Evolutionary conservation across 2,329 filamentous ascomycete genomes (phyloP), one percentile per base, ranked within the genome.

Genomic region (Fusarium longipes): DNA sequence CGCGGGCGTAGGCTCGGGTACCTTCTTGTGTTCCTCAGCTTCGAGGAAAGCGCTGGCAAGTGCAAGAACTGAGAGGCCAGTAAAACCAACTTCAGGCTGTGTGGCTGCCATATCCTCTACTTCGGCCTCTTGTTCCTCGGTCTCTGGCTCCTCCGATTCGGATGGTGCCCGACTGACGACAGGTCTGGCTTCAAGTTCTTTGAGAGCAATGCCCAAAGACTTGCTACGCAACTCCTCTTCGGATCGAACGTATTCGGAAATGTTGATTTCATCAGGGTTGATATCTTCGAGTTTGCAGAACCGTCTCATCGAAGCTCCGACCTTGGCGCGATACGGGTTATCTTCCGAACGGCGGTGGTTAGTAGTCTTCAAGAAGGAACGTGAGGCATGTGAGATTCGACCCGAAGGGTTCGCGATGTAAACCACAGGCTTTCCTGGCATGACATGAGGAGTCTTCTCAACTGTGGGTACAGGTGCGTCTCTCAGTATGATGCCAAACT

Each of bases 401-500:
- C 84, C 83, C 15, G 79, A 79, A 4, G 82, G 80, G 30, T 78
- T 77, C 22, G 82, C 81, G 49, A 86, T 78, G 57, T 82, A 82
- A 25, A 86, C 82, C 7, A 86, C 75, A 6, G 85, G 83, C 48
- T 79, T 80, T 29, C 80, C 78, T 12, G 82, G 82, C 58, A 83
- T 80, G 47, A 82, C 77, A 40, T 78, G 79, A 0, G 79, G 76
- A 18, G 72, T 73, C 6, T 81, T 78, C 2, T 77, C 70, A 67
- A 82, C 82, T 4, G 74, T 62, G 25, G 82, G 78, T 58, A 85
- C 87, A 52, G 73, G 72, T 38, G 84, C 87, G 15, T 71, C 76
- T 4, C 81, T 79, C 24, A 87, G 69, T 70, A 86, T 83, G 38
- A 88, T 76, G 32, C 86, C 86, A 59, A 83, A 84, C 38, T 78